Base-by-base conservation (phyloP, 352 stramenopile genomes). In the Phytophthora aleatoria region DNA sequence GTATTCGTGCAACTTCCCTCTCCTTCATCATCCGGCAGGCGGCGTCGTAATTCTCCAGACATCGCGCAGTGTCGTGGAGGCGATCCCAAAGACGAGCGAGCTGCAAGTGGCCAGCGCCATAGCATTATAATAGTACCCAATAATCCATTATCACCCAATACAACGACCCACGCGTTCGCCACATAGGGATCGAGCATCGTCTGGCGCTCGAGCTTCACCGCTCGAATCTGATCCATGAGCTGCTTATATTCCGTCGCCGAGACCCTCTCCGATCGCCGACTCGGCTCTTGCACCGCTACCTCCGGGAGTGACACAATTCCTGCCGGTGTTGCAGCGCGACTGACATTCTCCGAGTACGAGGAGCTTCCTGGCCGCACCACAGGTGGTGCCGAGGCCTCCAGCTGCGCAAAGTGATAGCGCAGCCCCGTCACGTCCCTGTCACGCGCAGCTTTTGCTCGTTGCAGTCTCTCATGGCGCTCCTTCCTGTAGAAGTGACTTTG, bases 11-110 rank as follows among this genome's bases (percentile, higher is more conserved):
- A 9, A 77, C 47, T 2, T 85, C 41, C 9, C 79, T 78, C 7
- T 77, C 68, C 26, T 51, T 74, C 41, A 90, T 71, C 35, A 52
- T 54, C 26, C 49, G 71, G 12, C 62, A 63, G 0, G 81, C 78
- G 27, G 81, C 81, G 30, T 80, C 69, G 33, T 81, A 90, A 42
- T 87, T 75, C 41, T 90, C 81, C 5, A 88, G 63, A 31, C 67
- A 71, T 50, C 76, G 64, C 38, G 70, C 78, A n/a, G 72, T 60
- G 16, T 88, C 78, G 33, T 76, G 79, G 33, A 90, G 75, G 8
- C 66, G 73, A 31, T 60, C 55, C 81, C 81, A 90, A n/a, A 88
- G 63, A 50, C 67, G 76, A 48, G 78, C 81, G 20, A 90, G 75
- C 81, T 90, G 57, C 1, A 42, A 45, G 15, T 48, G 11, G 7